A percentile compares a stretch with the other conserved stretches of the same genome.
These are phyloP conservation scores for Cyclotella baltica DNA, from an alignment of 108 stramenopile species.

Conservation along the genomic window DNA sequence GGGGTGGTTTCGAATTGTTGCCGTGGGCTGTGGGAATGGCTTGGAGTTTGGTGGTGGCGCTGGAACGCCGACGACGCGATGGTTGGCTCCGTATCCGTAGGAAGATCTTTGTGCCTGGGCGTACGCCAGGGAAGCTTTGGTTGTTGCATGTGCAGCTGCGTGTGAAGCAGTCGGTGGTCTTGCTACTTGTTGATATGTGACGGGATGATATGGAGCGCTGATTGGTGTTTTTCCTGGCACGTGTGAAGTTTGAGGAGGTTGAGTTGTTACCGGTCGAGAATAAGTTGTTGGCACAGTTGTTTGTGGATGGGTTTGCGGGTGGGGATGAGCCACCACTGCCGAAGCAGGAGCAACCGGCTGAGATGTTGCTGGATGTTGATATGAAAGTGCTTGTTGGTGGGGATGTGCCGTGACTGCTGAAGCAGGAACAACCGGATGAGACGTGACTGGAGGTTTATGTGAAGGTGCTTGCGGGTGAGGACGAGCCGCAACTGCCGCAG, in stretches of 20 bases:
- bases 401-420: neutral
- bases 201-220: neutral
- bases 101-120: conserved; percentile 66
- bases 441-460: no score
- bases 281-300: no score
- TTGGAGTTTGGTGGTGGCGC: conserved; percentile 50
- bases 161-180: conserved; percentile 32
- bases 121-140: conserved; percentile 58
- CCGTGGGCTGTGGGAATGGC: neutral
- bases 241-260: neutral
- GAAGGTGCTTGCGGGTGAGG: neutral
- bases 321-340: neutral
- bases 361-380: no score
- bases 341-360: neutral
- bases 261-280: no score
- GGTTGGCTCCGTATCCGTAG: conserved; percentile 80
- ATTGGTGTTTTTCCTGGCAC: conserved; percentile 11
- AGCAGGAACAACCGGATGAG: neutral
- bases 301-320: neutral
- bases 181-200: neutral
- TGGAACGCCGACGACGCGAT: conserved; percentile 74
- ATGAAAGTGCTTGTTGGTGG: neutral
- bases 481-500: neutral
- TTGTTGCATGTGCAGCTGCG: conserved; percentile 48
- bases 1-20: conserved; percentile 11